Evolutionary conservation across 495 filamentous ascomycete genomes (phyloP).

Genomic region (Massariosphaeria phaeospora): DNA sequence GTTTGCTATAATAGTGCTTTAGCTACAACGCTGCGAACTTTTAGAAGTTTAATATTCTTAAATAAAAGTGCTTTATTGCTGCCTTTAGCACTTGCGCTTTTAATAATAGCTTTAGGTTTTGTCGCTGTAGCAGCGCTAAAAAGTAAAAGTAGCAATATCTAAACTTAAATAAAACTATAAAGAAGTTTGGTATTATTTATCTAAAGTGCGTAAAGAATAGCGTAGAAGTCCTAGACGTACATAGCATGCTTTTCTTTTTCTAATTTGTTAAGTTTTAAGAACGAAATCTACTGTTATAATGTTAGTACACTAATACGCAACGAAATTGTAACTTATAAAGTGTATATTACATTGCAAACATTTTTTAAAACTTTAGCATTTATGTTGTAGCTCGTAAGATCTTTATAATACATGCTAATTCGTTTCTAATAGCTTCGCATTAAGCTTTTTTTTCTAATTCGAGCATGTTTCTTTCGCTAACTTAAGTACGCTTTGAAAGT

Average conservation of each 20-base stretch:
- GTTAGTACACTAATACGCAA: background rate
- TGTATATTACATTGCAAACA: slow-evolving; percentile 12
- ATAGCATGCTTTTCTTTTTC: slow-evolving; percentile 16
- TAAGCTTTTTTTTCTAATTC: slow-evolving; percentile 11
- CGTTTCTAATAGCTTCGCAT: slow-evolving; percentile 10
- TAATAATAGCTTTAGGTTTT: too few species aligned
- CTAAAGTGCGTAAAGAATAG: slow-evolving; percentile 12
- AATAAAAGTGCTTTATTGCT: too few species aligned
- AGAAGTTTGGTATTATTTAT: slow-evolving; percentile 13
- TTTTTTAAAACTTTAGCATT: slow-evolving; percentile 4
- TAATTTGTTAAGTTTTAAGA: slow-evolving; percentile 8
- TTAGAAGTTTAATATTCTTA: too few species aligned
- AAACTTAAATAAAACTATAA: slow-evolving; percentile 9
- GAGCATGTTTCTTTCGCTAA: slow-evolving; percentile 7
- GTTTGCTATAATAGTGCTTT: slow-evolving; percentile 10
- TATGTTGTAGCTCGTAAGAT: slow-evolving; percentile 9
- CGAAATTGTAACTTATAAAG: background rate
- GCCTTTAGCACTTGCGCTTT: too few species aligned
- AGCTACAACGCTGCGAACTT: background rate
- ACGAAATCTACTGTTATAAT: slow-evolving; percentile 4
- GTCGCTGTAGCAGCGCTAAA: too few species aligned
- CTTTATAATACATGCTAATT: slow-evolving; percentile 7
- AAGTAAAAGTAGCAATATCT: too few species aligned
- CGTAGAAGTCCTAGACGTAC: slow-evolving; percentile 13
- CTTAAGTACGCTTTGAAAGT: slow-evolving; percentile 7